Evolutionary conservation across 306 rosid genomes (phyloP), one percentile per base, ranked within the genome.

Genomic region (Vigna unguiculata): DNA sequence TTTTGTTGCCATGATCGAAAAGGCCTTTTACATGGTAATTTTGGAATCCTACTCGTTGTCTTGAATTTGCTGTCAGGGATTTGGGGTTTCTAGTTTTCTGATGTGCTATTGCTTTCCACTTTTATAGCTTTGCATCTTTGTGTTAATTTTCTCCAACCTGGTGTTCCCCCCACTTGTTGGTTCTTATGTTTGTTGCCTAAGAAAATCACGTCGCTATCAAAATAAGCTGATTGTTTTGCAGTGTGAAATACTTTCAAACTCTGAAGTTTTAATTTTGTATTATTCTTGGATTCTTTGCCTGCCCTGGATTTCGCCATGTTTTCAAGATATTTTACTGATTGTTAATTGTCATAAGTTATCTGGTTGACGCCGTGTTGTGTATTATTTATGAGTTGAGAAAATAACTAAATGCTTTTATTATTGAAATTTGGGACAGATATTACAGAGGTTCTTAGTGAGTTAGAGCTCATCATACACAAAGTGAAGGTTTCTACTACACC

Each of bases 401-500:
- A 13, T 70, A 40, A 78, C 54, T 67, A 32, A 51, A 60, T 75
- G 28, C 70, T 47, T 72, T 61, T 57, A 59, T 75, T 73, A 19
- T 59, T 63, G 83, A 77, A 40, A 67, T 84, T 60, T 69, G 83
- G 78, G 51, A 70, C 86, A 95, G 99, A 90, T 87, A 96, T 95
- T 67, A 95, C 99, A 0, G 72, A 70, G 83, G 97, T 90, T 89
- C 97, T 95, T 21, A 87, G 90, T 75, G 97, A 92, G 76, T 87
- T 89, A 15, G 99, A 95, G 89, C 89, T 95, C 69, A 85, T 80
- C 53, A 95, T 95, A 72, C 79, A 88, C 83, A 95, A 95, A 85
- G 97, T 95, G 86, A 95, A 95, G 86, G 96, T 95, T 11, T 95
- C 99, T 60, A 95, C 97, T 16, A 95, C 97, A 21, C 99, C 99